A percentile compares a stretch with the other conserved stretches of the same genome.
Conservation (phyloP, 2,329 filamentous ascomycete genomes). For the Penicillium thymicola region DNA sequence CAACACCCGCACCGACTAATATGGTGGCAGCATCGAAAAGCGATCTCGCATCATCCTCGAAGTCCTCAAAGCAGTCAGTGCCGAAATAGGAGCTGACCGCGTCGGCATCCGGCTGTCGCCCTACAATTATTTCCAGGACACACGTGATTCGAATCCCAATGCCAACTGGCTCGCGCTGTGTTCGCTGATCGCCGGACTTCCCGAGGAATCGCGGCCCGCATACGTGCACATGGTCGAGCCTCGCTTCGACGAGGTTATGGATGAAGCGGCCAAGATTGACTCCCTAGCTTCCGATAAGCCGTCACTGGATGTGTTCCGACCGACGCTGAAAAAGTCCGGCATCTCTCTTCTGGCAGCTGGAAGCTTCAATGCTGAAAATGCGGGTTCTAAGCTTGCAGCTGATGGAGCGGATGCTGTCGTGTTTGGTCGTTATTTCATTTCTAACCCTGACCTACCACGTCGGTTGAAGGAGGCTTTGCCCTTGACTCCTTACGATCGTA, state of each 20-base stretch:
- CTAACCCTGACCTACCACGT: slow-evolving; percentile 45
- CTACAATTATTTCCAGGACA: slow-evolving; percentile 59
- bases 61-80: slow-evolving; percentile 50
- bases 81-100: slow-evolving; percentile 46
- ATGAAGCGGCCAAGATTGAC: slow-evolving; percentile 45
- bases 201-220: slow-evolving; percentile 33
- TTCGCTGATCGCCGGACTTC: slow-evolving; percentile 39
- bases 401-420: slow-evolving; percentile 31
- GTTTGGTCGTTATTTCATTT: slow-evolving; percentile 42
- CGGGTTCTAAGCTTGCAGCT: slow-evolving; percentile 15
- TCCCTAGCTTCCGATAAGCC: slow-evolving; percentile 31
- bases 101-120: slow-evolving; percentile 60
- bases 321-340: slow-evolving; percentile 39
- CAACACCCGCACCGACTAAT: slow-evolving; percentile 54
- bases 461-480: slow-evolving; percentile 36
- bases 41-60: slow-evolving; percentile 53
- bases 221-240: slow-evolving; percentile 52
- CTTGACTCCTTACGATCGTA: slow-evolving; percentile 39
- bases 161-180: slow-evolving; percentile 48
- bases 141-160: slow-evolving; percentile 45
- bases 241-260: slow-evolving; percentile 47
- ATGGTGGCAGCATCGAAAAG: slow-evolving; percentile 50
- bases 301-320: slow-evolving; percentile 43
- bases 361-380: slow-evolving; percentile 25
- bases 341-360: slow-evolving; percentile 38